Evolutionary conservation across 129 eudicot species (phyloP), one percentile per base, ranked within the genome.

Genomic region (Escallonia herrerae): DNA sequence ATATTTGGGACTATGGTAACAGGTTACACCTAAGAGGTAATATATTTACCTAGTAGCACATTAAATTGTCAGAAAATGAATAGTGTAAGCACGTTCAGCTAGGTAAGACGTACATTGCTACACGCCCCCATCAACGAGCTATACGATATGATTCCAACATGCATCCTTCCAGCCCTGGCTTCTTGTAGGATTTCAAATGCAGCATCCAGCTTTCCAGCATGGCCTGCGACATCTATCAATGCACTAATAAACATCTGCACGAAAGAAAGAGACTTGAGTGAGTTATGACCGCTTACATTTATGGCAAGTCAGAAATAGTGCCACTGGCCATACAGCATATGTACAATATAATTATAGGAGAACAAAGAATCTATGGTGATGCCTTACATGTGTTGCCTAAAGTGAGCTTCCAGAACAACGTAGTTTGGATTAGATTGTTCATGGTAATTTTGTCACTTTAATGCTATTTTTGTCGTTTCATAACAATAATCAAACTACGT

Each of bases 51-150:
- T 22, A 22, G 33, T 22, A 22, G 33, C 33, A 1, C 33, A 22
- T 22, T 22, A 22, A 22, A 22, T 22, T 22, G 33, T 22, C 33
- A 22, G 33, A 22, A 22, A 22, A 22, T 22, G 33, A 22, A 22
- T 22, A 22, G 33, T 22, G 33, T 22, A 22, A 22, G 33, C 33
- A 22, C 1, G 33, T 22, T 22, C 40, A 43, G 65, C 9, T 10
- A 37, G 14, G 66, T 50, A 41, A 66, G 63, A 72, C 91, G 66
- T 94, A 94, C 99, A 68, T 86, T 89, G 82, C 99, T 70, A 73
- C 99, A 94, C 11, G 99, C 99, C 71, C 99, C 99, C 99, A 94
- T 94, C 80, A 94, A 62, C 43, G 99, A 94, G 76, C 97, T 89
- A 67, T 94, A 89, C 61, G 95, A 75, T 63, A 89, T 63, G 56